Base-by-base conservation (phyloP, 768 basidiomycete species). In the Naganishia randhawae region DNA sequence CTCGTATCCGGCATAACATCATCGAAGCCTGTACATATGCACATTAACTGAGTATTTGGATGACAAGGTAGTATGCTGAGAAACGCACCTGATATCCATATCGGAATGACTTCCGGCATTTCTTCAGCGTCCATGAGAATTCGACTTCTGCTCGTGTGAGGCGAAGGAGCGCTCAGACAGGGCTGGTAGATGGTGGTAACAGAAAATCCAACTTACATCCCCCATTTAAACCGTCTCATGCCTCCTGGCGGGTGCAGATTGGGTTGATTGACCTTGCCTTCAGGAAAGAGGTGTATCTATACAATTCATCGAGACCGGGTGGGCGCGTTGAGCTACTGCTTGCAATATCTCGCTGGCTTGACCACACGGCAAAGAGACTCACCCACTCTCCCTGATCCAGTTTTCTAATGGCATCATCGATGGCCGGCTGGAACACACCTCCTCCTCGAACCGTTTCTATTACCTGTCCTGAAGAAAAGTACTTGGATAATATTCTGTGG, bases 221-320 rank as follows among this genome's bases (percentile, higher is more conserved):
- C 94, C 94, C 94, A 97, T 82, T 94, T 96, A 80, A 96, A 95
- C 53, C 90, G 83, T 8, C 87, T 83, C 62, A 96, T 79, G 8
- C 79, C 72, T 65, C 78, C 70, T 39, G 65, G 68, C 52, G 79
- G 71, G 71, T 78, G 70, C 50, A 71, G 66, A 10, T 69, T 73
- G 19, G 69, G 85, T 75, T 92, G 94, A 74, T 89, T 88, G 53
- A 96, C 85, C 73, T 88, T 90, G 27, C 93, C 92, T 80, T 96
- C 94, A 4, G 90, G 85, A 72, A 91, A 97, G 37, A 96, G 83
- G 74, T 97, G 94, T 19, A 97, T 83, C 93, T 95, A 66, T n/a
- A 39, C n/a, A 27, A 22, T n/a, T 37, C 1, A 50, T 9, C n/a
- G 3, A 32, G 25, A 6, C 4, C 29, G 14, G 35, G 17, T 32